Conservation (phyloP, 768 basidiomycete species). For the Agrocybe praecox region DNA sequence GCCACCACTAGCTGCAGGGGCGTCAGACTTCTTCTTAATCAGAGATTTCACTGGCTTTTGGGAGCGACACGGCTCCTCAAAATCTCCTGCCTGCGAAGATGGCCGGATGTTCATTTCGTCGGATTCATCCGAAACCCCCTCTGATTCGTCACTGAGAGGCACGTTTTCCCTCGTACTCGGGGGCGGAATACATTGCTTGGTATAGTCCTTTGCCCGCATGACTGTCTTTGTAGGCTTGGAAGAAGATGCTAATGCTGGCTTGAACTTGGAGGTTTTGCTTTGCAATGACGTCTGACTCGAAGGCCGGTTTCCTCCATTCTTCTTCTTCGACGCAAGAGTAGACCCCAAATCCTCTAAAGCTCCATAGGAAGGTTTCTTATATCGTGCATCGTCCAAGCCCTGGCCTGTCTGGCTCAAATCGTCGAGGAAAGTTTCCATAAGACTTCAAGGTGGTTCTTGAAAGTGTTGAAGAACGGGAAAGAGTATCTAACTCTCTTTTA, state of each 20-base stretch:
- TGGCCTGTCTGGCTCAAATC: neutral
- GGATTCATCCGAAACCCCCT: neutral
- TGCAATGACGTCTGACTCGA: neutral
- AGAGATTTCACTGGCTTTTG: neutral
- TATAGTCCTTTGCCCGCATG: neutral
- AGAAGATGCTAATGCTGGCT: conserved; percentile 1
- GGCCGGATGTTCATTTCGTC: conserved; percentile 18
- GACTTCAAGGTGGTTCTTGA: no score
- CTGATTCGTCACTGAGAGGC: neutral
- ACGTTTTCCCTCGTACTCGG: neutral
- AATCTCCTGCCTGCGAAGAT: conserved; percentile 15
- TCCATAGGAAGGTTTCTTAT: neutral
- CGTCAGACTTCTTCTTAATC: neutral
- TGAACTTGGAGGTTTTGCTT: neutral
- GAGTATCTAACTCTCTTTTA: neutral
- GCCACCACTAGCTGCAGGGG: neutral
- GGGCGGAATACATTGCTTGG: neutral
- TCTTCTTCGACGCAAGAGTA: neutral
- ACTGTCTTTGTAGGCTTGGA: neutral
- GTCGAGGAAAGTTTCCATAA: neutral
- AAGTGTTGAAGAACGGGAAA: neutral
- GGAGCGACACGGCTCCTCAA: conserved; percentile 7
- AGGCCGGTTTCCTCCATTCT: neutral
- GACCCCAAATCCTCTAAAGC: conserved; percentile 10
- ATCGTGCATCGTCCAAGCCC: neutral